Base-by-base conservation (phyloP, 805 yeast genomes). In the Vanderwaltozyma polyspora region DNA sequence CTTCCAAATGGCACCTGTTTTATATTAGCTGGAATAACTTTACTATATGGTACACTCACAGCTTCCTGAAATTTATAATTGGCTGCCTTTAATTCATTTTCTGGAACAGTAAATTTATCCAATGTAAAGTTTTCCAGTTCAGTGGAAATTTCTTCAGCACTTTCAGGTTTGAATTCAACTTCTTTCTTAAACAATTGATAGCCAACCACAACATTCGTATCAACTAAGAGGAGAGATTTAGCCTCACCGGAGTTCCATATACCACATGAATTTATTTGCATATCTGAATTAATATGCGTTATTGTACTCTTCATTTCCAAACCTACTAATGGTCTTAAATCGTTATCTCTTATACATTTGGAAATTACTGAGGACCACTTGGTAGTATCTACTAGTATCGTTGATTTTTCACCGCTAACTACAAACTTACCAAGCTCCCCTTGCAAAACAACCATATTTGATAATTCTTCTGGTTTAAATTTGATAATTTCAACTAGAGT, bases 1-100 rank as follows among this genome's bases (percentile, higher is more conserved):
- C 48, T 51, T 12, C 35, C 33, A 13, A 56, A 39, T 3, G 43
- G 41, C 4, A 17, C 29, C 14, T 50, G 48, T 31, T 57, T 50
- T 21, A 44, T 42, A 7, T 31, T 25, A n/a, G 52, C 44, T 1
- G 45, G 35, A 18, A 55, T 48, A 4, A 45, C 32, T 16, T 38
- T 41, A 6, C 31, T 29, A 12, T 43, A 40, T n/a, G 52, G 48
- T 7, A 29, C 41, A 5, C 31, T 25, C 23, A 44, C 37, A 11
- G 35, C 41, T 10, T 22, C 29, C 19, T 43, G 45, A 22, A 43
- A 52, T 4, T 27, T 31, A 6, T 37, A 31, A 19, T 43, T 44
- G 13, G 47, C 32, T 3, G 38, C 27, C 21, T 34, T 24, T 13
- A 55, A 35, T 36, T 53, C 59, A 8, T 33, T 26, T 4, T 46